Evolutionary conservation across 208 protist species (phyloP), one percentile per base, ranked within the genome.

Genomic region (Leishmania martiniquensis): DNA sequence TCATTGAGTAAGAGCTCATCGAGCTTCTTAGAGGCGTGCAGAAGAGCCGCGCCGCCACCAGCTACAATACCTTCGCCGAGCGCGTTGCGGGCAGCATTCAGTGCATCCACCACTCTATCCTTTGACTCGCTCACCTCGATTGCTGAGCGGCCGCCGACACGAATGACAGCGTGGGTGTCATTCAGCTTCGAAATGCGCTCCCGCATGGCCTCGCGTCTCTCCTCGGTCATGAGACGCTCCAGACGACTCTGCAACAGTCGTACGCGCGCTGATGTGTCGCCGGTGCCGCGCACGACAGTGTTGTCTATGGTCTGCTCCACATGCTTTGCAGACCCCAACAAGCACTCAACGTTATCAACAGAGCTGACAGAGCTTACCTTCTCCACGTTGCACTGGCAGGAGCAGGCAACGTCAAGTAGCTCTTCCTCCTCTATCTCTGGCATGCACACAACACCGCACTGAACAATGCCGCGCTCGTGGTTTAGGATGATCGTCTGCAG

Each of bases 111-210:
- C 20, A 99, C 95, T 73, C 99, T 94, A 89, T 99, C 99, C 89
- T 99, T 99, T 82, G 97, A 99, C 89, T 99, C 99, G 82, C 91
- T 95, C 6, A 99, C 98, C 93, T 99, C 99, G 34, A 99, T 96
- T 55, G 99, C 97, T 5, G 94, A 99, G n/a, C 95, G 93, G 49
- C 99, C 99, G 63, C 99, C 99, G 39, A 99, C 96, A 72, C 98
- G 98, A 73, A 99, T 95, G 44, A 99, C 97, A 42, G 98, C 98
- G 81, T 99, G 98, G 45, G 78, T 87, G 81, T 83, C 77, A 29
- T 85, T 89, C 47, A 97, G 89, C 81, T 96, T 97, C 10, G 91
- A 80, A 32, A 96, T 96, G 73, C 99, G 95, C 90, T 99, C 94
- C 79, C 99, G 90, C 37, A 99, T 90, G 62, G 97, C 97, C 79